phyloP scores from a whole-genome alignment of 306 rosid species.

The Amphicarpaea edgeworthii region DNA sequence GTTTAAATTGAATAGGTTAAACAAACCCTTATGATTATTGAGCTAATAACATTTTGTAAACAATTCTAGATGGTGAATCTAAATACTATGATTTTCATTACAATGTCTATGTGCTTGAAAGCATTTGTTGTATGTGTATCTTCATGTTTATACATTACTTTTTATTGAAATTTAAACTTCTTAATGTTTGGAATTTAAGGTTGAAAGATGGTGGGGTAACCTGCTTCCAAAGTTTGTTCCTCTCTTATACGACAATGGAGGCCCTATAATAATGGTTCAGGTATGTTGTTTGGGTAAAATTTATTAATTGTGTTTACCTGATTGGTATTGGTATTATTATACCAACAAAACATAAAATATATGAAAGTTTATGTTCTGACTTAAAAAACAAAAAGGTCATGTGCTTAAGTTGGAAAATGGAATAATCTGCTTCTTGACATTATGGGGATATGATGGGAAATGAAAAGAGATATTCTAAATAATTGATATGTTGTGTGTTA shows the following conservation, averaged over 20 bases:
- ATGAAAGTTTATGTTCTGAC: constrained; percentile 4
- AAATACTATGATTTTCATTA: constrained; percentile 18
- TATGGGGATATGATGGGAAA: constrained; percentile 20
- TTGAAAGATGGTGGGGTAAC: constrained; percentile 87
- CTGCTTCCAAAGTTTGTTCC: constrained; percentile 85
- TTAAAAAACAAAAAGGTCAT: constrained; percentile 30
- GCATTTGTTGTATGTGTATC: constrained; percentile 23
- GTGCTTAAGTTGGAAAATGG: constrained; percentile 31
- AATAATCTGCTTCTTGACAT: constrained; percentile 11
- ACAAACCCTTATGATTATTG: not conserved
- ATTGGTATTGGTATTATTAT: constrained; percentile 10
- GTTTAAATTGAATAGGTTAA: constrained; percentile 3
- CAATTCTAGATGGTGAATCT: constrained; percentile 18
- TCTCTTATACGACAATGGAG: constrained; percentile 77
- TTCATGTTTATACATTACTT: not conserved
- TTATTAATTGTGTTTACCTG: constrained; percentile 20
- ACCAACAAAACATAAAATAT: constrained; percentile 18
- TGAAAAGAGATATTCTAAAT: constrained; percentile 14
- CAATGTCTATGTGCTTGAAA: constrained; percentile 29
- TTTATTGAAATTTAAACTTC: constrained; percentile 39
- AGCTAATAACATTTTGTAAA: constrained; percentile 12
- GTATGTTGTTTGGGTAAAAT: constrained; percentile 52
- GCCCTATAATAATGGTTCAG: constrained; percentile 96
- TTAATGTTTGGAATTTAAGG: constrained; percentile 59
- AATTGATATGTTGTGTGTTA: constrained; percentile 1